phyloP scores from a whole-genome alignment of 2,329 filamentous ascomycete genomes.

The Pyrenochaeta sp. region DNA sequence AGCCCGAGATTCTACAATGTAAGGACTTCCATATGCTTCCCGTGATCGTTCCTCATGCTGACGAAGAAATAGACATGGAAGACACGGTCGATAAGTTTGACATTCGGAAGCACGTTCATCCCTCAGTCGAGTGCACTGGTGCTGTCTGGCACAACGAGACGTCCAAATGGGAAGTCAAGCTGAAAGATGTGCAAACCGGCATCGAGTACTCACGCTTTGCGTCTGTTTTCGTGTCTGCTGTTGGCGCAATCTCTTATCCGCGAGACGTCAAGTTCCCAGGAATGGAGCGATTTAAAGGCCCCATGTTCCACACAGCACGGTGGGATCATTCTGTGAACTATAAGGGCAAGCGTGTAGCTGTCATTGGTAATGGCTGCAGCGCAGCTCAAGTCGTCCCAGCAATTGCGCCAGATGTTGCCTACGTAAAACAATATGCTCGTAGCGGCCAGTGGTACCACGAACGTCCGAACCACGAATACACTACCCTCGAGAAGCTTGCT shows the following conservation, averaged over 20 bases:
- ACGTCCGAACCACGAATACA: conserved; percentile 42
- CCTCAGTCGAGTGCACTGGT: conserved; percentile 56
- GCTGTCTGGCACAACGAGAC: conserved; percentile 56
- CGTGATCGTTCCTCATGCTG: not conserved
- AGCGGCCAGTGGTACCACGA: conserved; percentile 47
- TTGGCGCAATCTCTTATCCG: conserved; percentile 49
- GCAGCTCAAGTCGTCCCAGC: conserved; percentile 55
- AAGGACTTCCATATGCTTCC: not conserved
- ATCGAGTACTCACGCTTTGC: conserved; percentile 51
- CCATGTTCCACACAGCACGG: conserved; percentile 51
- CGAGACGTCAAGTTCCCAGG: conserved; percentile 43
- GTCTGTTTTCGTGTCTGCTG: conserved; percentile 52
- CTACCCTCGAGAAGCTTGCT: conserved; percentile 35
- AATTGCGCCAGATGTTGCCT: conserved; percentile 47
- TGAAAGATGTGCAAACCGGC: conserved; percentile 46
- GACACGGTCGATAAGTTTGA: conserved; percentile 58
- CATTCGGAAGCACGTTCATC: conserved; percentile 59
- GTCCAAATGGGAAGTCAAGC: conserved; percentile 58
- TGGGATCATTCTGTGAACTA: conserved; percentile 55
- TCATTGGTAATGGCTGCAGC: conserved; percentile 53
- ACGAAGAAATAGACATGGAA: conserved; percentile 47
- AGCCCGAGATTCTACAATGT: conserved; percentile 55
- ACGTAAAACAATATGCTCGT: conserved; percentile 47
- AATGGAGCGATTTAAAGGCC: conserved; percentile 54
- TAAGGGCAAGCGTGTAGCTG: conserved; percentile 49